phyloP scores from a whole-genome alignment of 2,329 filamentous ascomycete genomes.

The Byssochlamys sp. region DNA sequence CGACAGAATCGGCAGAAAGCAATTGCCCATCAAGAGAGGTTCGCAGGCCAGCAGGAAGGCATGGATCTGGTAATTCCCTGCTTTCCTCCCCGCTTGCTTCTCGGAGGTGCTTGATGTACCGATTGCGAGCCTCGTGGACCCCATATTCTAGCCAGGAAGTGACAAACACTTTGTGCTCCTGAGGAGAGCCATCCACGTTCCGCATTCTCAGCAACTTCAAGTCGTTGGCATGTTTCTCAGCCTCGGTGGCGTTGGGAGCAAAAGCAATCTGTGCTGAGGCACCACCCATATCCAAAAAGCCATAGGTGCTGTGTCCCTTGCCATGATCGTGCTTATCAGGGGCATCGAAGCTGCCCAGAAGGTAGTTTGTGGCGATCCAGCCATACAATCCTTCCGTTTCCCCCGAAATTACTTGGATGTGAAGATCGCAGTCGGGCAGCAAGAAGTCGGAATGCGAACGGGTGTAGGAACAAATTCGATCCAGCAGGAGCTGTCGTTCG shows the following conservation, averaged over 20 bases:
- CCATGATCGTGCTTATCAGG: conserved; percentile 68
- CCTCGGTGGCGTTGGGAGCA: conserved; percentile 84
- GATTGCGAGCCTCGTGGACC: conserved; percentile 80
- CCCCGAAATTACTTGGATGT: conserved; percentile 89
- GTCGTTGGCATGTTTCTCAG: conserved; percentile 78
- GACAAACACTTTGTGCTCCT: conserved; percentile 85
- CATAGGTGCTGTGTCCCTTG: conserved; percentile 85
- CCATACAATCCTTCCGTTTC: conserved; percentile 94
- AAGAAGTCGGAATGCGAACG: conserved; percentile 67
- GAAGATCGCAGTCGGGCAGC: conserved; percentile 77
- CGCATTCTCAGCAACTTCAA: conserved; percentile 77
- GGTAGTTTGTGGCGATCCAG: conserved; percentile 94
- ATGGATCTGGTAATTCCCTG: conserved; percentile 76
- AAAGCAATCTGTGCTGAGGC: conserved; percentile 97
- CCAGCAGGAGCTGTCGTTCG: conserved; percentile 63
- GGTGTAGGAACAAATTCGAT: conserved; percentile 74
- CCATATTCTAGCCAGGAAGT: conserved; percentile 96
- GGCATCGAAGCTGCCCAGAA: conserved; percentile 79
- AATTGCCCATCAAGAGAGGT: conserved; percentile 62
- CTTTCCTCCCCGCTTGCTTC: conserved; percentile 52
- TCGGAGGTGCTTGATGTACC: conserved; percentile 70
- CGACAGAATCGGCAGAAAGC: conserved; percentile 30
- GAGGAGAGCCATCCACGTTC: conserved; percentile 63
- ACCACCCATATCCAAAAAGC: conserved; percentile 96
- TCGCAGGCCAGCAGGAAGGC: conserved; percentile 67